Base-by-base conservation (phyloP, 2,329 filamentous ascomycete species). In the Fusarium torreyae region DNA sequence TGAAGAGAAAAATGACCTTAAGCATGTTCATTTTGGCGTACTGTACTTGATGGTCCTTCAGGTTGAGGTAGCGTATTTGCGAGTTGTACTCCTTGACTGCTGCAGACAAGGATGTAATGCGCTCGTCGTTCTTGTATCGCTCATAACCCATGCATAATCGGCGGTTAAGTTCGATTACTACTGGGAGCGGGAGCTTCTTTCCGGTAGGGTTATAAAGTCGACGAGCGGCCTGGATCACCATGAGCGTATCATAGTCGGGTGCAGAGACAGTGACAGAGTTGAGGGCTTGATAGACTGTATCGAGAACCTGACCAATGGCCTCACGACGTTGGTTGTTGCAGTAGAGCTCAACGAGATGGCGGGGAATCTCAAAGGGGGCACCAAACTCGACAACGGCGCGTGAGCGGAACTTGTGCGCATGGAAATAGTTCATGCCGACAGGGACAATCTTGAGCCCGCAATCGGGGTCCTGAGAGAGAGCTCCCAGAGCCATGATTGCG, bases 391-490 rank as follows among this genome's bases (percentile, higher is more conserved):
- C 91, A 6, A 99, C 95, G 36, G 95, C 96, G 77, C 96, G 89
- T 68, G 95, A 98, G 45, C 95, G 92, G 81, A 99, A 99, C 80
- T 98, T 99, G 86, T 99, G 95, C 1, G 95, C 93, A 80, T 98
- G 95, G 82, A 99, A 99, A 81, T 99, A 99, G 81, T 99, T 99
- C 95, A 99, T 98, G 74, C 95, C 95, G 52, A 96, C 94, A 5
- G 96, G 96, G 24, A 99, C 93, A 74, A 99, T 98, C 80, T 94
- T 97, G 66, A 99, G 84, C 31, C 93, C 94, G 76, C 93, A 97
- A 69, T 95, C 87, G 4, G 94, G 94, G 66, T 94, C 89, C 58
- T 94, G 91, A 7, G 93, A 94, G 52, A 98, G 85, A 1, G 96
- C 92, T 39, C 95, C 95, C 36, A 99, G 87, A 14, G 95, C 96